phyloP scores from a whole-genome alignment of 1,284 basidiomycete species.

The Cystobasidiaceae sp. region DNA sequence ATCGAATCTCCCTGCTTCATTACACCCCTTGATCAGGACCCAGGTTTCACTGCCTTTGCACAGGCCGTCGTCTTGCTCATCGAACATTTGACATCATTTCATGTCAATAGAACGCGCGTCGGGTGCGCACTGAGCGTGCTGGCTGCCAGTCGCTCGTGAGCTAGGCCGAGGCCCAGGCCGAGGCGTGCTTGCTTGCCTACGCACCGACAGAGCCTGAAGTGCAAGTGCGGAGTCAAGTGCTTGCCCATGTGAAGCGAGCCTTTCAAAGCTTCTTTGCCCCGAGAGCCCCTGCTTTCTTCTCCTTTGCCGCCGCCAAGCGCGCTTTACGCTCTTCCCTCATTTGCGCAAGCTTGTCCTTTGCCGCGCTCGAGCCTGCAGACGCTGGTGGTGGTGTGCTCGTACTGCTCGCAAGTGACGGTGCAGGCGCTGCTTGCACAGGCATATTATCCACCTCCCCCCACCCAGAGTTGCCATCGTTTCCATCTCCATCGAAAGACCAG shows the following conservation, averaged over 20 bases:
- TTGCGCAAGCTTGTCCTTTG: slow-evolving; percentile 28
- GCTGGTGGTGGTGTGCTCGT: neutral
- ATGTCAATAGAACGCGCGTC: no score
- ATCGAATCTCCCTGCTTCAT: no score
- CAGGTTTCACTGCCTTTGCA: no score
- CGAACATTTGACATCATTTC: no score
- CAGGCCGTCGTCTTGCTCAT: no score
- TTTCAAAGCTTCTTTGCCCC: slow-evolving; percentile 23
- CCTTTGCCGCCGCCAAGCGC: slow-evolving; percentile 22
- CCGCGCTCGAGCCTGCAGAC: neutral
- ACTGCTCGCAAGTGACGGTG: neutral
- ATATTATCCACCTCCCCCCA: neutral
- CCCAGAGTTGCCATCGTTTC: neutral
- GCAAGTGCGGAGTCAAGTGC: neutral
- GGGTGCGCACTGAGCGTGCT: no score
- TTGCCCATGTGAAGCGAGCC: neutral
- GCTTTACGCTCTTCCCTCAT: slow-evolving; percentile 32
- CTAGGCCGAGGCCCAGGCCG: no score
- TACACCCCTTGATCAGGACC: no score
- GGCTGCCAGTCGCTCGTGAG: no score
- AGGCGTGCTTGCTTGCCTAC: no score
- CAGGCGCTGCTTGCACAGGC: neutral
- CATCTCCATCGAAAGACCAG: slow-evolving; percentile 20
- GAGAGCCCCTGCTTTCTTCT: slow-evolving; percentile 15
- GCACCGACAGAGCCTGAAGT: neutral